These are phyloP conservation scores for Pseudonitzschia delicatissima DNA, from an alignment of 108 stramenopile genomes.

Conservation along the genomic window DNA sequence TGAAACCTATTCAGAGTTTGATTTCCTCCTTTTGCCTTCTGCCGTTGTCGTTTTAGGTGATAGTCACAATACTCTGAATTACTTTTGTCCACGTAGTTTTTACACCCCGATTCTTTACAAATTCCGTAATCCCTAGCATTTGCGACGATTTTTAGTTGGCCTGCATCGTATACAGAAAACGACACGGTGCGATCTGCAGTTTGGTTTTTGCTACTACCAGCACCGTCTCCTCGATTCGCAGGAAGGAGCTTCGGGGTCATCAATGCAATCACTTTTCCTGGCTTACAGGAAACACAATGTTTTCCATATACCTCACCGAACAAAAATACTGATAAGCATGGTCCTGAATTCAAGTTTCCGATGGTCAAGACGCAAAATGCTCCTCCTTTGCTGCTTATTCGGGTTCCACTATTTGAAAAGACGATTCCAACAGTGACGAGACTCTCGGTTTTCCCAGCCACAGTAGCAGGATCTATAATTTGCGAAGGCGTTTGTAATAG, in stretches of 20 bases:
- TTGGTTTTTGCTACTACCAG: not conserved
- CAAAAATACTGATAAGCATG: conserved; percentile 63
- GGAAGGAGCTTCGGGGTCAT: conserved; percentile 60
- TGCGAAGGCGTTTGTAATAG: conserved; percentile 31
- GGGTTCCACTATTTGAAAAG: conserved; percentile 50
- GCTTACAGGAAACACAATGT: conserved; percentile 19
- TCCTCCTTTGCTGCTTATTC: conserved; percentile 53
- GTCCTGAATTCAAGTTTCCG: conserved; percentile 57
- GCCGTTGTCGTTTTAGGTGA: conserved; percentile 44
- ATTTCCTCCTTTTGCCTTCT: not conserved
- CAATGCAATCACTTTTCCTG: conserved; percentile 58
- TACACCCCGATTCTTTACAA: conserved; percentile 56
- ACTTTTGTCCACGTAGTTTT: conserved; percentile 55
- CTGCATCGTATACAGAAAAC: conserved; percentile 54
- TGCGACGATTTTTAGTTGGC: conserved; percentile 59
- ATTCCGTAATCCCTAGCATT: conserved; percentile 65
- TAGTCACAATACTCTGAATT: conserved; percentile 47
- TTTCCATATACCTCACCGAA: conserved; percentile 75
- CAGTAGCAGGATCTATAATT: conserved; percentile 37
- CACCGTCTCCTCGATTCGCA: conserved; percentile 14
- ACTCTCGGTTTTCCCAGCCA: conserved; percentile 40
- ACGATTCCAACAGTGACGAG: conserved; percentile 52
- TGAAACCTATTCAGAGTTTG: not conserved
- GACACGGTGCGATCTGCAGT: conserved; percentile 37
- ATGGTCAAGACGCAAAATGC: conserved; percentile 65